Percentiles rank a stretch among this genome's conserved stretches.
Evolutionary conservation across 1,284 basidiomycete genomes (phyloP).

Genomic region (Lignosus rhinocerotis): DNA sequence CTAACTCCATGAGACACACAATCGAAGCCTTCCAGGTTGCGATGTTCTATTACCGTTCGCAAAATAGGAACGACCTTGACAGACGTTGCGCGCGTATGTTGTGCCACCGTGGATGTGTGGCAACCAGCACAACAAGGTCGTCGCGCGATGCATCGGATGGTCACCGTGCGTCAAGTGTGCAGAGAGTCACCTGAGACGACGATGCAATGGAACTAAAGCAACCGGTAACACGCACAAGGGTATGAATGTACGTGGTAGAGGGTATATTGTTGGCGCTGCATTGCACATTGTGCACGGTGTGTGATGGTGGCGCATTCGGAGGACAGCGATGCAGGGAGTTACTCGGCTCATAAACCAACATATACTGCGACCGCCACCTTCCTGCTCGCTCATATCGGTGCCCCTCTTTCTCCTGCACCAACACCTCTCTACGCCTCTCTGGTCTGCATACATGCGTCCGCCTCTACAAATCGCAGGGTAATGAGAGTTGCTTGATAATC

Average conservation of each 20-base stretch:
- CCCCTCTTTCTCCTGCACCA: neutral
- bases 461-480: neutral
- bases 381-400: neutral
- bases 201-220: neutral
- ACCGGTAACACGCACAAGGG: neutral
- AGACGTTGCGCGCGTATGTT: neutral
- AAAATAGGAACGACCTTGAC: no score
- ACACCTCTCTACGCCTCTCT: neutral
- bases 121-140: neutral
- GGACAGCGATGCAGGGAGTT: slow-evolving; percentile 9
- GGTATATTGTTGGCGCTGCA: slow-evolving; percentile 7
- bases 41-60: neutral
- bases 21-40: neutral
- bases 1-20: neutral
- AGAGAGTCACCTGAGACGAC: neutral
- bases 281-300: slow-evolving; percentile 3
- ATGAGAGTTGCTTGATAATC: neutral
- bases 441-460: neutral
- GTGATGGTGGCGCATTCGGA: slow-evolving; percentile 22
- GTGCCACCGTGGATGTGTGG: neutral
- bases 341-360: slow-evolving; percentile 17
- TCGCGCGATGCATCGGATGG: neutral
- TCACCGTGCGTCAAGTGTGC: neutral
- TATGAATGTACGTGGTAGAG: neutral
- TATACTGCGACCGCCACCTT: slow-evolving; percentile 4